Percentiles rank a stretch among this genome's conserved stretches.
Evolutionary conservation across 148 eudicot genomes (phyloP).

Genomic region (Tetragonia tetragonoides): DNA sequence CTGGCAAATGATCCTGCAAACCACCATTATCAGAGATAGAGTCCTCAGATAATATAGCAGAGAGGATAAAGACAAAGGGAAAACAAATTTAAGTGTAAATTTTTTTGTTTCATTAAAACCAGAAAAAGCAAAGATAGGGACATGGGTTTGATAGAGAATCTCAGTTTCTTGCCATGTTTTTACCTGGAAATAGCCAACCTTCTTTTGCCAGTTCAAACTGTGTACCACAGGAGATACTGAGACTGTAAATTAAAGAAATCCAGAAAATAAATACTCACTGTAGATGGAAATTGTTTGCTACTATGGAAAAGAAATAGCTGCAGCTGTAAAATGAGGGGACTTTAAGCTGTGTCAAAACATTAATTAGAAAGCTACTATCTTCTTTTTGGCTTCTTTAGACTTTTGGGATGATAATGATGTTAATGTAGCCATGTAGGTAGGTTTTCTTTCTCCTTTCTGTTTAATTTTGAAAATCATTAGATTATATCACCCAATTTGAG

Average conservation of each 20-base stretch:
- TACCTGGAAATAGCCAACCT: conserved; percentile 4
- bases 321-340: conserved; percentile 3
- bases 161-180: conserved; percentile 19
- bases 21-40: not conserved
- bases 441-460: no score
- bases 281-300: not conserved
- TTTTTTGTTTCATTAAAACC: conserved; percentile 3
- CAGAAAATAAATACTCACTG: no score
- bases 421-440: no score
- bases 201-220: conserved; percentile 1
- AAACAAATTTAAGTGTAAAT: not conserved
- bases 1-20: conserved; percentile 13
- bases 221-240: no score
- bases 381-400: no score
- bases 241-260: not conserved
- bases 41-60: no score
- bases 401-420: no score
- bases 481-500: no score
- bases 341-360: not conserved
- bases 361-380: not conserved
- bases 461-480: no score
- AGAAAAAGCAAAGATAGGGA: conserved; percentile 38
- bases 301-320: not conserved
- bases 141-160: conserved; percentile 27
- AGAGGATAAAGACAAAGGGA: not conserved